Evolutionary conservation across 176 grass and related monocot species (phyloP).

Genomic region (Pharus latifolius): DNA sequence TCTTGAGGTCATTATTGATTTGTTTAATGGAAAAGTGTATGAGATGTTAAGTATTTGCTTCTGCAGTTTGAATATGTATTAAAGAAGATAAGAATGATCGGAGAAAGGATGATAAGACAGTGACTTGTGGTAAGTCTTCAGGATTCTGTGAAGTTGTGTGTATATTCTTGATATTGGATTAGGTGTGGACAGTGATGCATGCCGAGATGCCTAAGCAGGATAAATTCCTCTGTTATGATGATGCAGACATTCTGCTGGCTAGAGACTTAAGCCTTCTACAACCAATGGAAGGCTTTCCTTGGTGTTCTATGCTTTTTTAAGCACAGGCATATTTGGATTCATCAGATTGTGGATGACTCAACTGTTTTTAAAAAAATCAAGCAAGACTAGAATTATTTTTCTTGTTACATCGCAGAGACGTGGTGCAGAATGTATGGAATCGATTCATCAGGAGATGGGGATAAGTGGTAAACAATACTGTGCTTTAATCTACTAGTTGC

Average conservation of each 20-base stretch:
- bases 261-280: neutral
- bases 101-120: neutral
- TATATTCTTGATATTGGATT: neutral
- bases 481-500: neutral
- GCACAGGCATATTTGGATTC: too few relatives aligned
- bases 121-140: neutral
- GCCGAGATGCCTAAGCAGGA: neutral
- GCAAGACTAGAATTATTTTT: too few relatives aligned
- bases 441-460: neutral
- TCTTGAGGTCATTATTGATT: neutral
- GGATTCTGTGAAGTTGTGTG: neutral
- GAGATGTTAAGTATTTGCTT: neutral
- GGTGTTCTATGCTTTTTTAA: neutral
- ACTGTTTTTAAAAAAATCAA: too few relatives aligned
- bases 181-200: neutral
- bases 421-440: neutral
- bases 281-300: neutral
- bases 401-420: neutral
- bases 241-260: neutral
- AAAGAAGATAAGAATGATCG: neutral
- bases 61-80: neutral
- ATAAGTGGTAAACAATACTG: neutral
- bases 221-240: neutral
- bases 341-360: too few relatives aligned
- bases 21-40: neutral